Base-by-base conservation (phyloP, 805 yeast genomes). In the Ogataea nonfermentans region DNA sequence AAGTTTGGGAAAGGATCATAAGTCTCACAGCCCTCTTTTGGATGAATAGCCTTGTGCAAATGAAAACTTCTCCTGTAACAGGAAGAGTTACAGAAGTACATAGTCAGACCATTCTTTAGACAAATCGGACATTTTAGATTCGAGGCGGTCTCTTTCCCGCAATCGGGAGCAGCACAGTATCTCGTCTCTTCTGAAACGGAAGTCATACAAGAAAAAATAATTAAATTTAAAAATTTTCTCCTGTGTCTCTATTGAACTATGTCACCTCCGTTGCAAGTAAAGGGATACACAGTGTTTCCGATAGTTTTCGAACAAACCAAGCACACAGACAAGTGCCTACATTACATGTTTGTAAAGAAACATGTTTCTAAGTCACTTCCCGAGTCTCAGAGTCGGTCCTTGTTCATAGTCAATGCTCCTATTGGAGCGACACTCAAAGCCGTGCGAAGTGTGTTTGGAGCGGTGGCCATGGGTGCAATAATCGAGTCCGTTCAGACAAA, bases 41-140 rank as follows among this genome's bases (percentile, higher is more conserved):
- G 70, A 60, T 90, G 97, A 38, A 80, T 67, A 20, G 79, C 73
- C 66, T 89, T 90, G 61, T 91, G 99, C 11, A 70, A 61, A 11
- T 74, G 64, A 79, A 88, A 85, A 30, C 77, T 68, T 32, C 82
- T 66, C 57, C 84, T 78, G 68, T 87, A 91, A 63, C 99, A 91
- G 1, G 66, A 65, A 49, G 90, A 95, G 56, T 80, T 74, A 67
- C 99, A 93, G 64, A 91, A 93, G 13, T 73, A 73, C 34, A 76
- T 68, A 28, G 71, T 68, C 35, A 76, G 52, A 11, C 79, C 86
- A 44, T 72, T 73, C 57, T 93, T 90, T 46, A 93, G 65, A 63
- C 99, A 93, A 11, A 90, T 70, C 0, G 99, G 99, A 62, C 99
- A 93, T 59, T 89, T 89, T 49, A 93, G 69, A 29, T 72, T 63